phyloP scores from a whole-genome alignment of 2,329 filamentous ascomycete species.

The Sphaerostilbella broomeana region DNA sequence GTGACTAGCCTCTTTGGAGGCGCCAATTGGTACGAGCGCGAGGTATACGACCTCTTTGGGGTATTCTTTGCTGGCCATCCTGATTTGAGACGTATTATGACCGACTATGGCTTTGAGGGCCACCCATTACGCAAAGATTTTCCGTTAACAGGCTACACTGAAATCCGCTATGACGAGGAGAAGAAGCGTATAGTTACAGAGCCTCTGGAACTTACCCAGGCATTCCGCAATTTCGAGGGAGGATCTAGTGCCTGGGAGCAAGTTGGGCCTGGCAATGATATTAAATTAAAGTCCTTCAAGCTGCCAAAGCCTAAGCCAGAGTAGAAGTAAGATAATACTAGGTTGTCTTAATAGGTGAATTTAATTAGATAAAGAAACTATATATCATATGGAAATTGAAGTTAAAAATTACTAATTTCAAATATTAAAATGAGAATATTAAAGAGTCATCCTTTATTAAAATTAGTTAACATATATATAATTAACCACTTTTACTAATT shows the following conservation, averaged over 20 bases:
- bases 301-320: conserved; percentile 93
- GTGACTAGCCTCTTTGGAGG: conserved; percentile 83
- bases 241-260: conserved; percentile 67
- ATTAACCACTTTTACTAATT: too few species aligned
- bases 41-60: conserved; percentile 95
- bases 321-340: conserved; percentile 62
- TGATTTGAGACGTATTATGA: conserved; percentile 96
- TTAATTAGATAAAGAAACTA: too few species aligned
- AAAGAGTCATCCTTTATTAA: too few species aligned
- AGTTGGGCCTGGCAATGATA: conserved; percentile 62
- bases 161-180: conserved; percentile 97
- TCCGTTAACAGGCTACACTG: conserved; percentile 94
- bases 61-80: conserved; percentile 96
- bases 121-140: conserved; percentile 98
- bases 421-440: too few species aligned
- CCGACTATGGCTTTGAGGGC: conserved; percentile 97
- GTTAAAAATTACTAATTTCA: too few species aligned
- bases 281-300: conserved; percentile 83
- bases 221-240: conserved; percentile 97
- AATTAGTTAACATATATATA: too few species aligned
- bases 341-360: not conserved
- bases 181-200: conserved; percentile 99
- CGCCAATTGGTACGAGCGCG: conserved; percentile 97
- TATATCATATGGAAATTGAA: too few species aligned
- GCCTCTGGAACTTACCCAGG: conserved; percentile 94